Conservation (phyloP, 2,329 filamentous ascomycete genomes). For the Knoxdaviesia proteae region DNA sequence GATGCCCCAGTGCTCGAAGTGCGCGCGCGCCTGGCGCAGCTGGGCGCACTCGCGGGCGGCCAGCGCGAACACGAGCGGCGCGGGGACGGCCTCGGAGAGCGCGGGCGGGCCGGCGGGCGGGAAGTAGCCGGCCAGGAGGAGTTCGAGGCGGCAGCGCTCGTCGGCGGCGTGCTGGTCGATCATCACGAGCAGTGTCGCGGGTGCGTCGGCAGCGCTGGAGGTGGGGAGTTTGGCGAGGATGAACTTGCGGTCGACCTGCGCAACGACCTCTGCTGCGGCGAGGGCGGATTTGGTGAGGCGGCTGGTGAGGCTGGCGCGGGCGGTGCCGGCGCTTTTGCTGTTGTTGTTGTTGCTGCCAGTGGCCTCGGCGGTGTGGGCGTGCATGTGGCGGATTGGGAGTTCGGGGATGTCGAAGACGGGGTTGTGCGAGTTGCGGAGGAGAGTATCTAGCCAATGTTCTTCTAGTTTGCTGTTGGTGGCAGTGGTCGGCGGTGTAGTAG, state of each 20-base stretch:
- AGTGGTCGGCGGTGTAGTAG: no score
- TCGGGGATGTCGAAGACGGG: conserved; percentile 44
- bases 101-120: conserved; percentile 5
- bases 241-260: conserved; percentile 81
- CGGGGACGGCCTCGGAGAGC: conserved; percentile 19
- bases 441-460: conserved; percentile 32
- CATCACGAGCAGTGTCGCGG: conserved; percentile 41
- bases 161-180: conserved; percentile 92
- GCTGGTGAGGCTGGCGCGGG: conserved; percentile 11
- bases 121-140: conserved; percentile 38
- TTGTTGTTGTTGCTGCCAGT: conserved; percentile 8
- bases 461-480: no score
- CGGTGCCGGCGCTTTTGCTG: conserved; percentile 2
- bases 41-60: conserved; percentile 36
- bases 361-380: conserved; percentile 6
- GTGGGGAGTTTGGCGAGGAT: conserved; percentile 44
- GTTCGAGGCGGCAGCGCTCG: conserved; percentile 65
- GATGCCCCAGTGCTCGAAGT: conserved; percentile 60
- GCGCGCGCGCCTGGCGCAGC: conserved; percentile 27
- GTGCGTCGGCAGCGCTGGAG: conserved; percentile 2
- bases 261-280: conserved; percentile 40
- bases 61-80: conserved; percentile 44
- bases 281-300: conserved; percentile 44
- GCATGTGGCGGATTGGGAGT: conserved; percentile 20
- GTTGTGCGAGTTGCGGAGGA: conserved; percentile 52